Evolutionary conservation across 2,329 filamentous ascomycete genomes (phyloP), one percentile per base, ranked within the genome.

Genomic region (Arthrobotrys sinensis): DNA sequence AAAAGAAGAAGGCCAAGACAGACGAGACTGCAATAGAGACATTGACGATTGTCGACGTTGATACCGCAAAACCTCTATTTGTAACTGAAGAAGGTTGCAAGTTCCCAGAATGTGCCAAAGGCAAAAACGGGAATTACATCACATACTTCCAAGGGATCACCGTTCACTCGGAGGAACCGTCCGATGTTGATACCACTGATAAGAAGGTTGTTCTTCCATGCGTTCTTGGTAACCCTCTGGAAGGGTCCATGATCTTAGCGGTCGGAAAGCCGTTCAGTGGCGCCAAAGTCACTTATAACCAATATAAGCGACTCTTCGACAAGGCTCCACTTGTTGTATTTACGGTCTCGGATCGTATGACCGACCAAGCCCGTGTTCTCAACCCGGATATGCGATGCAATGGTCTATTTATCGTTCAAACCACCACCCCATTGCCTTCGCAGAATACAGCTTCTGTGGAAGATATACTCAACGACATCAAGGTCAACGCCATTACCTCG

Each of bases 261-360:
- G 32, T 50, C 28, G 80, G 60, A 67, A 81, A 70, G 28, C n/a
- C 53, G 11, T 76, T 69, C 79, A 81, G 10, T 65, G 79, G 19
- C 16, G 68, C 66, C 73, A 81, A 72, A 7, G 63, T 78, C 52
- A 55, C 40, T 19, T 80, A 81, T 46, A 63, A 79, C 2, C 66
- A 80, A 43, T 80, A 81, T 7, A 77, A 79, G n/a, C 77, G 67
- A 4, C 50, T 71, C 10, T 78, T 78, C 36, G 67, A 78, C 24
- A 72, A 63, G 34, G 50, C 75, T 28, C 68, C 75, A 2, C 28
- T 78, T 1, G 46, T 80, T 36, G 76, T 83, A 5, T 80, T 83
- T n/a, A 73, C 83, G 40, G 82, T 83, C 24, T 81, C 83, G 12
- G 82, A 83, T 28, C 77, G 79, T 62, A 83, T 83, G 82, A 82